Evolutionary conservation across 768 basidiomycete species (phyloP).

Genomic region (Calvatia gigantea): DNA sequence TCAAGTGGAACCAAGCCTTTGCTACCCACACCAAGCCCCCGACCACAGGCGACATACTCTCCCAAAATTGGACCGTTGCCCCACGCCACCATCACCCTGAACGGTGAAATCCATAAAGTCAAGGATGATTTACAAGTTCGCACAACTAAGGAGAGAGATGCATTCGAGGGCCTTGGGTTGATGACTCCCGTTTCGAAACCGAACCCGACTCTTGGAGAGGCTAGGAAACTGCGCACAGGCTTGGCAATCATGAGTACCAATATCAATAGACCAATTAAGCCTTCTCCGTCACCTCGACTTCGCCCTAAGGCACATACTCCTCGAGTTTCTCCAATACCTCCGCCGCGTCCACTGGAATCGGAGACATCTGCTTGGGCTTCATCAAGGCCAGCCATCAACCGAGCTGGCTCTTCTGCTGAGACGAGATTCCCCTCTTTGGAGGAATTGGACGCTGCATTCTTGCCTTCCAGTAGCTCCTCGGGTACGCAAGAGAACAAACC

Average conservation of each 20-base stretch:
- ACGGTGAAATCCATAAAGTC: constrained; percentile 6
- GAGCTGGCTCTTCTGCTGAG: constrained; percentile 51
- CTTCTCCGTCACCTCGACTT: constrained; percentile 7
- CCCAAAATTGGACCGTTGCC: constrained; percentile 16
- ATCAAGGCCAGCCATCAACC: constrained; percentile 23
- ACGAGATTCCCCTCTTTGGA: constrained; percentile 86
- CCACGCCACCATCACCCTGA: constrained; percentile 12
- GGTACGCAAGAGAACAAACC: not conserved
- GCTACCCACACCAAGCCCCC: constrained; percentile 18
- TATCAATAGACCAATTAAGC: constrained; percentile 23
- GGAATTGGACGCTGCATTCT: constrained; percentile 58
- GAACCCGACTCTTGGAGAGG: constrained; percentile 72
- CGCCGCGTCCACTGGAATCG: constrained; percentile 28
- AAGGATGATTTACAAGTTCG: constrained; percentile 1
- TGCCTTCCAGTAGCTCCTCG: constrained; percentile 15
- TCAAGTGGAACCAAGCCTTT: constrained; percentile 17
- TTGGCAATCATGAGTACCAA: constrained; percentile 49
- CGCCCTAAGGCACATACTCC: constrained; percentile 9
- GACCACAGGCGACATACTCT: constrained; percentile 16
- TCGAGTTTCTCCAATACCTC: constrained; percentile 28
- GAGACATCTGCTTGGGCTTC: constrained; percentile 26
- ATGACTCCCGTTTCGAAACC: constrained; percentile 38
- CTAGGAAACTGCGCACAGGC: constrained; percentile 68
- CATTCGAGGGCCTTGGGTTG: constrained; percentile 74
- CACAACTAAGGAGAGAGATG: constrained; percentile 51